phyloP scores from a whole-genome alignment of 2,329 filamentous ascomycete genomes.

The Apiospora rasikravindrae region DNA sequence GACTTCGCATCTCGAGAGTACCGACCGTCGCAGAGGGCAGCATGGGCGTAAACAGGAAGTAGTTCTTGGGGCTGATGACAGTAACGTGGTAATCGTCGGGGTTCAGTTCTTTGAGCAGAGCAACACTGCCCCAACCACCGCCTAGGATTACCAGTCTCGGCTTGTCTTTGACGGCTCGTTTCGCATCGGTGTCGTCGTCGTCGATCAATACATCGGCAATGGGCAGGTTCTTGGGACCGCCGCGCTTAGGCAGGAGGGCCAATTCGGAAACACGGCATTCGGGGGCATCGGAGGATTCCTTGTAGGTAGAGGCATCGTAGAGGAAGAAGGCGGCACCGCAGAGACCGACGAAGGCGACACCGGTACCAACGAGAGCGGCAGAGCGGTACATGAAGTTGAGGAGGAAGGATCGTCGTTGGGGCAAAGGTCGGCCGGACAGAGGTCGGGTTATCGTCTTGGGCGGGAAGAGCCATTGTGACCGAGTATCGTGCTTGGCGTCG shows the following conservation, averaged over 20 bases:
- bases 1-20: conserved; percentile 85
- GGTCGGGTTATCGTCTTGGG: conserved; percentile 40
- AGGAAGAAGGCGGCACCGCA: conserved; percentile 85
- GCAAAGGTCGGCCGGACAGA: conserved; percentile 59
- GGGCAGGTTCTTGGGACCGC: conserved; percentile 93
- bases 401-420: conserved; percentile 52
- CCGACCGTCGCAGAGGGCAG: conserved; percentile 95
- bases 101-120: conserved; percentile 86
- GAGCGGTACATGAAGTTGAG: conserved; percentile 70
- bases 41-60: conserved; percentile 99
- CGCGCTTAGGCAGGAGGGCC: conserved; percentile 79
- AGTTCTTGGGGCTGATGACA: conserved; percentile 91
- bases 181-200: conserved; percentile 80
- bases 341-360: conserved; percentile 71
- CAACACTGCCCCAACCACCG: conserved; percentile 93
- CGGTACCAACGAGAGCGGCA: conserved; percentile 76
- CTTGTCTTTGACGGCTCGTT: conserved; percentile 78
- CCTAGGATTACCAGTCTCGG: conserved; percentile 91
- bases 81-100: conserved; percentile 95
- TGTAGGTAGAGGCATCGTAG: conserved; percentile 93
- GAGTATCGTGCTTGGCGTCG: neutral
- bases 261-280: conserved; percentile 86
- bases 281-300: conserved; percentile 65
- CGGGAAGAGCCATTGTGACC: conserved; percentile 29
- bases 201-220: conserved; percentile 88